Base-by-base conservation (phyloP, 1,284 basidiomycete genomes). In the Coniophora puteana region DNA sequence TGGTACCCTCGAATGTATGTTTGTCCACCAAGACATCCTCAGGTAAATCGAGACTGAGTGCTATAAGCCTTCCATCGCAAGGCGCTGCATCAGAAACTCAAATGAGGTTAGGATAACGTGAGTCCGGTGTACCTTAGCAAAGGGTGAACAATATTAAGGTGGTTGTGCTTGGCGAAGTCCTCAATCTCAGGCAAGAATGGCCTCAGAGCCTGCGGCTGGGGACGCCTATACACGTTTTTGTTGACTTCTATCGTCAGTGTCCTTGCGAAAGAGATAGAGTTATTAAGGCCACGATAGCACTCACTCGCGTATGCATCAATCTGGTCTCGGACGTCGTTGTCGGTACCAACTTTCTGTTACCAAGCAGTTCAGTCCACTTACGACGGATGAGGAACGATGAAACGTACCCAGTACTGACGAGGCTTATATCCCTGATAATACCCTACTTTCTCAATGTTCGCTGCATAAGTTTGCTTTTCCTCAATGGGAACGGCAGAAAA, bases 401-500 rank as follows among this genome's bases (percentile, higher is more conserved):
- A 5, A 31, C 57, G 4, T 47, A 80, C 80, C 73, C 72, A 80
- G 39, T 75, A 76, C 41, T 72, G 65, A 3, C 71, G 67, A 8
- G 62, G 60, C 49, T 83, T 83, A 50, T 83, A 83, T 4, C 80
- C 81, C 50, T 77, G 68, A 44, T 70, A 80, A 1, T 75, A 73
- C 7, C 77, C 74, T 0, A 64, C 67, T 36, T 65, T 63, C 43
- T 76, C 74, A 38, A 72, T 71, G 41, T 70, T 67, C 0, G 59
- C 69, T n/a, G 57, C 61, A 51, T 79, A 80, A 16, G 53, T 54
- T 38, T 60, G 53, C 58, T 86, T 86, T 52, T 87, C 83, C 29
- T 76, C 74, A 0, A 69, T 63, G 5, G 54, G 46, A 1, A 82
- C 78, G 26, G 63, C 60, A 1, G 70, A 52, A 50, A 87, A 79